Conservation (phyloP, 345 rosid species). For the Citrus trifoliata region DNA sequence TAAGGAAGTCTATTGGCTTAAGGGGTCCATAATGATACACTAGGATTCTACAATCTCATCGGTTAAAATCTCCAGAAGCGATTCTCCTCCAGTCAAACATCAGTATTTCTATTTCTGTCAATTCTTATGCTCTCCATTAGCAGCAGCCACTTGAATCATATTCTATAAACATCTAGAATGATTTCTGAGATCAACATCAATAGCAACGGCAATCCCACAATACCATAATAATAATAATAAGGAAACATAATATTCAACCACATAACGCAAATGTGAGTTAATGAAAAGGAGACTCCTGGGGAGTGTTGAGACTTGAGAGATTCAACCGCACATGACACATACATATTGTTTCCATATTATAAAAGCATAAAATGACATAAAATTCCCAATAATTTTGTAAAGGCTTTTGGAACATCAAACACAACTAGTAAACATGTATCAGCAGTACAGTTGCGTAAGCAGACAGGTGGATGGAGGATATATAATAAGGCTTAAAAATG, state of each 20-base stretch:
- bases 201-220: background rate
- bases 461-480: background rate
- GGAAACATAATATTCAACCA: background rate
- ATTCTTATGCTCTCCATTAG: background rate
- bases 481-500: background rate
- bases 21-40: slow-evolving; percentile 15
- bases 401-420: no score
- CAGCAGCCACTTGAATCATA: background rate
- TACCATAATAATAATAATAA: background rate
- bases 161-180: background rate
- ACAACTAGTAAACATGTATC: background rate
- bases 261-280: no score
- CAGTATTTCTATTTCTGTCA: background rate
- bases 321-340: no score
- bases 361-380: no score
- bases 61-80: background rate
- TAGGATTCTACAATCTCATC: slow-evolving; percentile 17
- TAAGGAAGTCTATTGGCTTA: slow-evolving; percentile 10
- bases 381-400: no score
- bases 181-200: background rate
- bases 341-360: no score
- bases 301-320: background rate
- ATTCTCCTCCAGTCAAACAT: slow-evolving; percentile 6
- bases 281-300: background rate
- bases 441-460: background rate